phyloP scores from a whole-genome alignment of 179 eudicot genomes.

The Camellia oleifera region DNA sequence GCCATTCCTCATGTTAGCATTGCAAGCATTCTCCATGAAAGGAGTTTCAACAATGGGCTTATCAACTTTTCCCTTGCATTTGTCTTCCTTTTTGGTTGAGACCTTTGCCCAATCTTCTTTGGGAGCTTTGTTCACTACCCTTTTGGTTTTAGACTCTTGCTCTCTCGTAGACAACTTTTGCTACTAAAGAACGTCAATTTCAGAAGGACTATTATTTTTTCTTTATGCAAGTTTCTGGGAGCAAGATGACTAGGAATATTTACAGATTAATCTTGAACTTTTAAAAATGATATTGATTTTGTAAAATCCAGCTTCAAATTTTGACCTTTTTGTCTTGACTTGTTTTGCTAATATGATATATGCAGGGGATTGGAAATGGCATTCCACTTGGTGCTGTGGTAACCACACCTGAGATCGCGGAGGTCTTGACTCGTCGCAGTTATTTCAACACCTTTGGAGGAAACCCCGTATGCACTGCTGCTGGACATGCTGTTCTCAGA shows the following conservation, averaged over 20 bases:
- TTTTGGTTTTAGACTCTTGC: slow-evolving; percentile 2
- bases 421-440: slow-evolving; percentile 70
- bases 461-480: slow-evolving; percentile 88
- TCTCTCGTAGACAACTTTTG: background rate
- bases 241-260: background rate
- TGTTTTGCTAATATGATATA: background rate
- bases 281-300: background rate
- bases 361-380: slow-evolving; percentile 96
- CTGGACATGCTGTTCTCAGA: slow-evolving; percentile 87
- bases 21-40: too few relatives aligned
- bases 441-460: slow-evolving; percentile 98
- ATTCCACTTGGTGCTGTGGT: slow-evolving; percentile 97
- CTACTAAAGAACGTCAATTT: slow-evolving; percentile 1
- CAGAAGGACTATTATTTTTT: background rate
- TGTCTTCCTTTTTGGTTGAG: too few relatives aligned
- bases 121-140: background rate
- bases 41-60: too few relatives aligned
- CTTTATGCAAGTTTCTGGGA: background rate
- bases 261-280: background rate
- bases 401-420: slow-evolving; percentile 89
- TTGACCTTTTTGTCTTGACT: background rate
- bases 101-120: background rate
- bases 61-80: too few relatives aligned
- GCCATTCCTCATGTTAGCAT: too few relatives aligned
- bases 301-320: background rate